Percentiles rank a stretch among this genome's conserved stretches.
Conservation (phyloP, 768 basidiomycete species). For the Cystobasidium ongulense region DNA sequence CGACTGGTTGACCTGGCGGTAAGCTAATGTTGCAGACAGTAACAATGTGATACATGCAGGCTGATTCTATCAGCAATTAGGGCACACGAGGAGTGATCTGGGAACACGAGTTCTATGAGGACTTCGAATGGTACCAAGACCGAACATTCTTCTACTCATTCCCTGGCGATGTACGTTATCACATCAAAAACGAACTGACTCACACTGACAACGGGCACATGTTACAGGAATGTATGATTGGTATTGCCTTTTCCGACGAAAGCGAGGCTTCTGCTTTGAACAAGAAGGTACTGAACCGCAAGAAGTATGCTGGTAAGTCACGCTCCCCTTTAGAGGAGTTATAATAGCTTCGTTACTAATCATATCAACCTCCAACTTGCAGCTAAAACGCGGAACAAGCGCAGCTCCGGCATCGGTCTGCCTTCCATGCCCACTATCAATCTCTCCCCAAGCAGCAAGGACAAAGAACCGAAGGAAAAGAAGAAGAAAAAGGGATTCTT, state of each 20-base stretch:
- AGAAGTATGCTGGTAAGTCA: constrained; percentile 54
- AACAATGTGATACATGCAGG: background rate
- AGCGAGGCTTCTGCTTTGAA: constrained; percentile 70
- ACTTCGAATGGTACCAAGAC: constrained; percentile 72
- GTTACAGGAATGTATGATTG: constrained; percentile 74
- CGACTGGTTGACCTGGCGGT: constrained; percentile 68
- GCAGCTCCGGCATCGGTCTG: background rate
- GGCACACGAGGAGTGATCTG: constrained; percentile 82
- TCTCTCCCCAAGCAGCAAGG: constrained; percentile 35
- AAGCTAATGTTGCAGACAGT: constrained; percentile 27
- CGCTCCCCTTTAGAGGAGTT: background rate
- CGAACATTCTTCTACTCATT: constrained; percentile 88
- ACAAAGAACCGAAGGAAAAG: constrained; percentile 38
- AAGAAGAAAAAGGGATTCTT: constrained; percentile 55
- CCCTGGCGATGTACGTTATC: constrained; percentile 80
- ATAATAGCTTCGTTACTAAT: background rate
- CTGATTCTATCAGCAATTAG: constrained; percentile 36
- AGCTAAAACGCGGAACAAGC: background rate
- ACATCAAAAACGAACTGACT: too few species aligned
- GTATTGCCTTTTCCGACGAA: constrained; percentile 80
- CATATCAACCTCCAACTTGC: constrained; percentile 38
- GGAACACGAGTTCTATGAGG: constrained; percentile 83
- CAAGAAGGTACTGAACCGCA: constrained; percentile 67
- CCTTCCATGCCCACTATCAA: constrained; percentile 14
- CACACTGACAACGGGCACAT: background rate